Conservation (phyloP, 768 basidiomycete genomes). For the Amanita rubescens region DNA sequence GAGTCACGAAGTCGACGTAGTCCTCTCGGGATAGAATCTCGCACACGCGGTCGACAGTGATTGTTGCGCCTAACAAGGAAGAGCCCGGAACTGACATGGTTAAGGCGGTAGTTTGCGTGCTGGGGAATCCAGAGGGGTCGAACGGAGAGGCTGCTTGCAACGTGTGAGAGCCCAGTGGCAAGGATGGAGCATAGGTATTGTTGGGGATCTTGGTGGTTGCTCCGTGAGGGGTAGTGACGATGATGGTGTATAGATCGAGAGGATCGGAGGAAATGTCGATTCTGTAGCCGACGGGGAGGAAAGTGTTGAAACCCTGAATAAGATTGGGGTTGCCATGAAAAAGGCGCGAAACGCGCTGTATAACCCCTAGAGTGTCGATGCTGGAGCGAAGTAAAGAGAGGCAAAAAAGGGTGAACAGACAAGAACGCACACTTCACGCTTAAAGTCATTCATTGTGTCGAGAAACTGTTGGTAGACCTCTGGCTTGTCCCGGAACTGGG, state of each 20-base stretch:
- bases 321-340: slow-evolving; percentile 87
- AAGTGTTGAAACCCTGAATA: slow-evolving; percentile 98
- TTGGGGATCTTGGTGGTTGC: slow-evolving; percentile 60
- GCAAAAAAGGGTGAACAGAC: slow-evolving; percentile 9
- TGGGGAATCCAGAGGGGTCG: slow-evolving; percentile 34
- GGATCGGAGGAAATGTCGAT: slow-evolving; percentile 80
- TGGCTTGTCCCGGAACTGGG: slow-evolving; percentile 82
- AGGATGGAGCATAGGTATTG: slow-evolving; percentile 22
- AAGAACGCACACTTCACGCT: slow-evolving; percentile 74
- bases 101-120: slow-evolving; percentile 43
- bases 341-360: slow-evolving; percentile 86
- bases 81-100: slow-evolving; percentile 26
- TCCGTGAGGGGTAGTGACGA: slow-evolving; percentile 74
- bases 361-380: slow-evolving; percentile 97
- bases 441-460: slow-evolving; percentile 99
- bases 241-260: slow-evolving; percentile 63
- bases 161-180: too few relatives aligned
- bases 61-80: too few relatives aligned
- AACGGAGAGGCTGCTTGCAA: too few relatives aligned
- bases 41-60: not conserved
- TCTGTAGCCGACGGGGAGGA: slow-evolving; percentile 88
- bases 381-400: slow-evolving; percentile 33
- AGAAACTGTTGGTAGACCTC: slow-evolving; percentile 92
- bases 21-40: not conserved
- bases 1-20: not conserved